Evolutionary conservation across 225 moss, liverwort and hornwort genomes (phyloP), one percentile per base, ranked within the genome.

Genomic region (Polytrichum commune): DNA sequence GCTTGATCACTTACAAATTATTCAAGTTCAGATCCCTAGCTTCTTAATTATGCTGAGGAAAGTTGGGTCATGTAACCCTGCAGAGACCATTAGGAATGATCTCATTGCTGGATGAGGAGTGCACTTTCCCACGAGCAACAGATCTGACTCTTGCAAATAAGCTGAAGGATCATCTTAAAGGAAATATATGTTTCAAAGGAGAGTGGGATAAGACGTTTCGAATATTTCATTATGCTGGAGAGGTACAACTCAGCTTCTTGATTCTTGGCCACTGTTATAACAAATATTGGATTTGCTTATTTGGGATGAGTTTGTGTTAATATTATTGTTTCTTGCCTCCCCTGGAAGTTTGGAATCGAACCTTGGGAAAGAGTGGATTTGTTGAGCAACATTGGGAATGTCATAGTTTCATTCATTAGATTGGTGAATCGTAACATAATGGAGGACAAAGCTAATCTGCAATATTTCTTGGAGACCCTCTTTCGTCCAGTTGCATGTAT

Each of bases 71-170:
- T 66, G 22, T 77, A 19, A 30, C 67, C 69, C 20, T 72, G 78
- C 89, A 98, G 98, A 98, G 94, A 90, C 98, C 98, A 70, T 76
- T 98, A 7, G 98, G 98, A 64, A 78, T 98, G 68, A 98, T 98
- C 68, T 93, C 95, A 54, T 77, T 98, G 75, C 86, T 98, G n/a
- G 98, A 98, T 87, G 98, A 98, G 70, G 98, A 98, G 87, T 98
- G 98, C 79, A 98, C 90, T 74, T 98, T 98, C 66, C 98, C 98
- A 10, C 88, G 91, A 77, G 91, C 95, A 5, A 91, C 98, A 70
- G 92, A 90, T 84, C 54, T 85, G 26, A 93, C 98, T 16, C 95
- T 98, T 60, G 95, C 90, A 60, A 75, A 84, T 53, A 98, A 98
- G 79, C 81, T 98, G 75, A 95, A 95, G 67, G 98, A 98, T 62